Base-by-base conservation (phyloP, 768 basidiomycete genomes). In the Pleurotus giganteus region DNA sequence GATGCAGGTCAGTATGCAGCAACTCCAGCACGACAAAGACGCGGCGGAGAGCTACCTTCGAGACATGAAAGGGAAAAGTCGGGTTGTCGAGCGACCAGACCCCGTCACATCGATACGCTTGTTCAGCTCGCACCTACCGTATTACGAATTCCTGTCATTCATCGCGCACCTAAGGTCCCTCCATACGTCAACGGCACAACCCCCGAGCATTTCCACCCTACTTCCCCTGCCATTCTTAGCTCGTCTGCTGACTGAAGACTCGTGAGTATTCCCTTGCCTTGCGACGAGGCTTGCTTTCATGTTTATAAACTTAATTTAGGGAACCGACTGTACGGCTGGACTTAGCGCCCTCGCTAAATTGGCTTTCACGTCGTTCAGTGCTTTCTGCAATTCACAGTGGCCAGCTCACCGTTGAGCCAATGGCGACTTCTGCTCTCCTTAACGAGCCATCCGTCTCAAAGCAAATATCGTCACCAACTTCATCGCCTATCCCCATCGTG, bases 271-370 rank as follows among this genome's bases (percentile, higher is more conserved):
- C 44, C 57, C 52, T 66, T 54, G 60, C 31, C 13, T 19, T 21
- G 43, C 37, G 41, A n/a, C 2, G 34, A 51, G 5, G 28, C 31
- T 56, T 57, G 37, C 49, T 29, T 31, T 57, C 42, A 49, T 66
- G 6, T 65, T 54, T 34, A 26, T 55, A 15, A 53, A 24, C 29
- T 36, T 24, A 56, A 55, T 56, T 3, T 67, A 93, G 94, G 21
- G 96, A 99, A 62, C 92, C 96, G 0, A 92, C 94, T 0, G 75
- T 97, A 27, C 86, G 97, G 7, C 80, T 99, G 15, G 97, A 98
- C 65, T 74, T 91, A n/a, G 94, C 97, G 0, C 92, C 95, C 0
- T 91, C 94, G 11, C 74, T 99, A 29, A 94, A 91, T 63, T 98
- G 92, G 91, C 77, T 98, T n/a, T 88, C 89, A 13, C 82, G 94